A percentile compares a stretch with the other conserved stretches of the same genome.
Evolutionary conservation across 2,329 filamentous ascomycete genomes (phyloP).

Genomic region (Colletotrichum liriopes): DNA sequence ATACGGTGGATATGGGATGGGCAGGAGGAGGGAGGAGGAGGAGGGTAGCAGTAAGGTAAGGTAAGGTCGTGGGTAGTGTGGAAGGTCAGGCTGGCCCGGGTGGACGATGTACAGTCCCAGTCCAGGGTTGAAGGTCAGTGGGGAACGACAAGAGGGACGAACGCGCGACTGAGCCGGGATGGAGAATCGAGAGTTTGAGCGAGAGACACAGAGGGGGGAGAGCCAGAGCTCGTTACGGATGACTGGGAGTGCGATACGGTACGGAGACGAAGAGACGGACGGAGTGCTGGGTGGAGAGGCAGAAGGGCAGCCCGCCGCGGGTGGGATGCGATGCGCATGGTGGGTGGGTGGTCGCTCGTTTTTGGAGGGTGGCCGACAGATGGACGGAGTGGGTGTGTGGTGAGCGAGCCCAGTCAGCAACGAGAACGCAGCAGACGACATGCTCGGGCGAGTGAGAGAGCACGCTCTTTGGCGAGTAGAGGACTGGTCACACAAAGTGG

Average conservation of each 20-base stretch:
- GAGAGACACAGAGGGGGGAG: conserved; percentile 18
- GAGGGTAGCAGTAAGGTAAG: conserved; percentile 20
- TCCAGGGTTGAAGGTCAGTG: conserved; percentile 30
- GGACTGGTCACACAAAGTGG: neutral
- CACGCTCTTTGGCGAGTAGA: neutral
- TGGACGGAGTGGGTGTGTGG: conserved; percentile 33
- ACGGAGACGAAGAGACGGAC: conserved; percentile 8
- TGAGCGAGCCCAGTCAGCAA: conserved; percentile 34
- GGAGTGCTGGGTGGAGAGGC: conserved; percentile 12
- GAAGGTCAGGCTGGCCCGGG: conserved; percentile 40
- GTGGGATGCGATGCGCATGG: conserved; percentile 17
- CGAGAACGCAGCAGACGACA: conserved; percentile 16
- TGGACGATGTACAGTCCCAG: conserved; percentile 15
- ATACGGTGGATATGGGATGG: conserved; percentile 42
- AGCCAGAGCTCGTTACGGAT: conserved; percentile 5
- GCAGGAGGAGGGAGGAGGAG: conserved; percentile 13
- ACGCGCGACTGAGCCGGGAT: conserved; percentile 41
- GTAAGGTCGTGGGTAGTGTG: conserved; percentile 22
- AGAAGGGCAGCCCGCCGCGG: conserved; percentile 6
- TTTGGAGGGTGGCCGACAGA: conserved; percentile 41
- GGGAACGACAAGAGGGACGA: conserved; percentile 42
- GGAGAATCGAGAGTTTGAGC: conserved; percentile 30
- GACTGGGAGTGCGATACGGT: conserved; percentile 4
- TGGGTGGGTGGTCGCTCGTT: conserved; percentile 30
- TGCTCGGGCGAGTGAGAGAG: conserved; percentile 7